Percentiles rank a stretch among this genome's conserved stretches.
Evolutionary conservation across 805 yeast species (phyloP).

Genomic region (Candida caryicola): DNA sequence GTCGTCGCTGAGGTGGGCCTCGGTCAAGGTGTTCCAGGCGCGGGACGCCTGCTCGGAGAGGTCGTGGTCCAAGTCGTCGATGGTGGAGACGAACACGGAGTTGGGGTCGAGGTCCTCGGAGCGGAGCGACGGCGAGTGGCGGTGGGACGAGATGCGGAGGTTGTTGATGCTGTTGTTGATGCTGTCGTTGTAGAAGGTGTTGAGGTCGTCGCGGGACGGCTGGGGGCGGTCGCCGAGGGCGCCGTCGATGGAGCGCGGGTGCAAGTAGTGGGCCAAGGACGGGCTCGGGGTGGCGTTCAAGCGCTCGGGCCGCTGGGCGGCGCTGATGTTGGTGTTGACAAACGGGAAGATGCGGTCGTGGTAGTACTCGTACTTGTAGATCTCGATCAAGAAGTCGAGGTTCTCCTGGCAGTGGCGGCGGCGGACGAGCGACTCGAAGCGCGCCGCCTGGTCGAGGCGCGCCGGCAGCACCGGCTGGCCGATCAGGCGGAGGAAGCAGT

Average conservation of each 20-base stretch:
- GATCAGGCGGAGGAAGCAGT: constrained; percentile 28
- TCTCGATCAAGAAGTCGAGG: constrained; percentile 43
- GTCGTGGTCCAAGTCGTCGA: constrained; percentile 21
- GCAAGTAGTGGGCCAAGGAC: constrained; percentile 10
- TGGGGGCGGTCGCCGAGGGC: neutral
- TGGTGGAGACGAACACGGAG: constrained; percentile 22
- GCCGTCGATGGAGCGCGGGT: constrained; percentile 5
- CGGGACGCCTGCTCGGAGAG: constrained; percentile 1
- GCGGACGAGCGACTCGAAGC: constrained; percentile 33
- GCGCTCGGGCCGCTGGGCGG: constrained; percentile 2
- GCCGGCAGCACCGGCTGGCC: constrained; percentile 14
- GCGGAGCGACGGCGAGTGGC: constrained; percentile 11
- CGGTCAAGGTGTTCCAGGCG: constrained; percentile 13
- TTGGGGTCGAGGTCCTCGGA: constrained; percentile 24
- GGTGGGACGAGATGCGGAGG: neutral
- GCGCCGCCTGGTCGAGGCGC: constrained; percentile 16
- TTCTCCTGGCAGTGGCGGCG: constrained; percentile 47
- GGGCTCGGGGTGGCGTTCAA: constrained; percentile 12
- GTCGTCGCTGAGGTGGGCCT: constrained; percentile 1
- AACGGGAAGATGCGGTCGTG: constrained; percentile 28
- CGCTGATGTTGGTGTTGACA: constrained; percentile 1
- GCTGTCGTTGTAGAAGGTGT: constrained; percentile 5
- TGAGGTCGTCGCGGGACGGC: constrained; percentile 4
- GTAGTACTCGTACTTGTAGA: constrained; percentile 44
- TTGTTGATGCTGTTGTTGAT: constrained; percentile 5